Evolutionary conservation across 352 stramenopile species (phyloP).

Genomic region (Globisporangium carolinianum): DNA sequence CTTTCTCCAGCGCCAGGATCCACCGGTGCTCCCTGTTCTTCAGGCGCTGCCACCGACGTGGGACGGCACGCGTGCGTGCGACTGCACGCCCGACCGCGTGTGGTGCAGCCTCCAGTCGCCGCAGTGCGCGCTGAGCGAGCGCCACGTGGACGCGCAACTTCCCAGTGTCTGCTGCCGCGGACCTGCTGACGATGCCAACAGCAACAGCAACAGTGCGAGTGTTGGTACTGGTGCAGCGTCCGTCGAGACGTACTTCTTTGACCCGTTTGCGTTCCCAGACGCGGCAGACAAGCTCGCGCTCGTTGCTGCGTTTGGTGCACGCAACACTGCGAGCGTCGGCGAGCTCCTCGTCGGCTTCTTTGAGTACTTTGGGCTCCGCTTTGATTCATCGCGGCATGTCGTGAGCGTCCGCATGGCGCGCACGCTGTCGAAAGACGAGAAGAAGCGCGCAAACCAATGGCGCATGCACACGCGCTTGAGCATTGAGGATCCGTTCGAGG

Average conservation of each 20-base stretch:
- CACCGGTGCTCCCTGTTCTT: slow-evolving; percentile 66
- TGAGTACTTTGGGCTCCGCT: slow-evolving; percentile 61
- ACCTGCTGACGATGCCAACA: slow-evolving; percentile 37
- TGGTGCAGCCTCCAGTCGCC: slow-evolving; percentile 21
- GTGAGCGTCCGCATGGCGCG: slow-evolving; percentile 65
- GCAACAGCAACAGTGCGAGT: no score
- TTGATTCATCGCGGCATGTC: slow-evolving; percentile 62
- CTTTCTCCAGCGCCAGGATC: slow-evolving; percentile 67
- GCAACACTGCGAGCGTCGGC: slow-evolving; percentile 49
- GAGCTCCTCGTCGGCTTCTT: slow-evolving; percentile 74
- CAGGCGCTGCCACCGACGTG: slow-evolving; percentile 57
- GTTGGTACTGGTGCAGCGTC: no score
- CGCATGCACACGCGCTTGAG: slow-evolving; percentile 70
- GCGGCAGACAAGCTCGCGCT: slow-evolving; percentile 32
- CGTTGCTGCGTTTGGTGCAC: slow-evolving; percentile 31
- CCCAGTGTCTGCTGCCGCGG: slow-evolving; percentile 48
- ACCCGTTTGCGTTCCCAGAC: slow-evolving; percentile 57
- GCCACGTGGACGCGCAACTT: slow-evolving; percentile 23
- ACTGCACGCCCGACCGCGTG: slow-evolving; percentile 14
- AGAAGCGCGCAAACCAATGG: slow-evolving; percentile 58
- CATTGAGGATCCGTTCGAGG: slow-evolving; percentile 99
- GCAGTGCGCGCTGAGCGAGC: slow-evolving; percentile 32
- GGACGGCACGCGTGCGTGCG: slow-evolving; percentile 27
- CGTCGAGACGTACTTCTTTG: slow-evolving; percentile 83
- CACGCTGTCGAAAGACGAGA: slow-evolving; percentile 69